These are phyloP conservation scores for Saturnispora diversa DNA, from an alignment of 805 yeast genomes.

Conservation along the genomic window DNA sequence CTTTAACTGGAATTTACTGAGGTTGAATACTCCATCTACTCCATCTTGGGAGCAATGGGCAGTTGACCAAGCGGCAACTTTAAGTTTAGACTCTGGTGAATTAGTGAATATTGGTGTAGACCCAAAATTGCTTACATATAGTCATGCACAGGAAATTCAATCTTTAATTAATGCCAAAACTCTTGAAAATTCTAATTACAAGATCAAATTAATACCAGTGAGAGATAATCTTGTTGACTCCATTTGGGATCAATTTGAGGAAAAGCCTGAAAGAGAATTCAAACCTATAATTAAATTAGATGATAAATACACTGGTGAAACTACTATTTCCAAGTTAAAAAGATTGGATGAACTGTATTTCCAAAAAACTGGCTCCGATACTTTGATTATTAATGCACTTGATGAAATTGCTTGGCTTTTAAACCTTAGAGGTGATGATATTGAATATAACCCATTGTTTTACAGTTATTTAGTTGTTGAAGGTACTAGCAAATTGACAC, in stretches of 20 bases:
- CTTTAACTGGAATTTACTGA: slow-evolving; percentile 50
- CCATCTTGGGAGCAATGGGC: slow-evolving; percentile 56
- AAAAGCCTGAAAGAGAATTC: slow-evolving; percentile 48
- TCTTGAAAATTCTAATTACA: slow-evolving; percentile 23
- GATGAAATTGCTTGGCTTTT: slow-evolving; percentile 92
- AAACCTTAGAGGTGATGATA: slow-evolving; percentile 59
- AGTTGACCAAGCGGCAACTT: slow-evolving; percentile 41
- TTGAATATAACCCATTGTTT: slow-evolving; percentile 48
- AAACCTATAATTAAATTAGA: slow-evolving; percentile 45
- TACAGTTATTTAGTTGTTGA: slow-evolving; percentile 44
- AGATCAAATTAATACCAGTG: slow-evolving; percentile 38
- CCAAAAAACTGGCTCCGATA: slow-evolving; percentile 23
- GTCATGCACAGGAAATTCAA: slow-evolving; percentile 29
- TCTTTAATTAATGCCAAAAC: slow-evolving; percentile 27
- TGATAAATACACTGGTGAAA: slow-evolving; percentile 56
- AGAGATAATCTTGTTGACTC: slow-evolving; percentile 40
- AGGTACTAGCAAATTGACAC: slow-evolving; percentile 27
- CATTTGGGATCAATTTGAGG: slow-evolving; percentile 51
- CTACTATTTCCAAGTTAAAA: slow-evolving; percentile 47
- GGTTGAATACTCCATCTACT: slow-evolving; percentile 42
- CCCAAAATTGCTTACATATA: slow-evolving; percentile 40
- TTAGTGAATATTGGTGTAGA: slow-evolving; percentile 36
- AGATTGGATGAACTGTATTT: slow-evolving; percentile 35
- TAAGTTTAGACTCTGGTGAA: slow-evolving; percentile 38
- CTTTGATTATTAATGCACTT: slow-evolving; percentile 39